Base-by-base conservation (phyloP, 2,329 filamentous ascomycete species). In the Trichoderma afroharzianum region DNA sequence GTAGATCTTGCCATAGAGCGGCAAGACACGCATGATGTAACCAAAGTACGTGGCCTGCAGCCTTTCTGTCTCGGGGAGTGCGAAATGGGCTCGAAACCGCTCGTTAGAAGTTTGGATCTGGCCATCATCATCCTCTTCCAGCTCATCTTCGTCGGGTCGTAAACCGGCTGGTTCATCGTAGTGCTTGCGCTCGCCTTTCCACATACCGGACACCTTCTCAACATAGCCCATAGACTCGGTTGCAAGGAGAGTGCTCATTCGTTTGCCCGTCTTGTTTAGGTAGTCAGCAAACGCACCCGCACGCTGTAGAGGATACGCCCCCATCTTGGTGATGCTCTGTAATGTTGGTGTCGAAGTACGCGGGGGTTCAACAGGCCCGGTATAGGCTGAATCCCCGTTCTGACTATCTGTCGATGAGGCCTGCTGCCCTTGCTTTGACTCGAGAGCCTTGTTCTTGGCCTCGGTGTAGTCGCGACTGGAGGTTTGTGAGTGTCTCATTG, bases 191-290 rank as follows among this genome's bases (percentile, higher is more conserved):
- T 93, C 93, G 39, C 96, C 96, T 75, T 94, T 93, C 90, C 96
- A 96, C 93, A 98, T 98, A 47, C 94, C 95, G 0, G 95, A 97
- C 0, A 98, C 95, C 80, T 98, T 98, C 78, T 97, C 95, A 36
- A 97, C 92, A 78, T 98, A 98, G 2, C 94, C 94, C 91, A 97
- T 97, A 0, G 95, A 97, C 80, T 98, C 95, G 0, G 92, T 93
- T 7, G 95, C 93, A 59, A 98, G 83, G 9, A 97, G 83, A 32
- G 86, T 93, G 72, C 93, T 93, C 90, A 98, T 93, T 39, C 90
- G 90, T 75, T 93, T 92, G 26, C 94, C 92, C 26, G 92, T 90
- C 70, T 87, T 91, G 77, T 92, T 93, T 66, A 98, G 84, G 78
- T 94, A 97, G 61, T 91, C 93, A 9, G 94, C 94, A 78, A 97